Evolutionary conservation across 176 grass and related monocot species (phyloP), one percentile per base, ranked within the genome.

Genomic region (Oryza glaberrima): DNA sequence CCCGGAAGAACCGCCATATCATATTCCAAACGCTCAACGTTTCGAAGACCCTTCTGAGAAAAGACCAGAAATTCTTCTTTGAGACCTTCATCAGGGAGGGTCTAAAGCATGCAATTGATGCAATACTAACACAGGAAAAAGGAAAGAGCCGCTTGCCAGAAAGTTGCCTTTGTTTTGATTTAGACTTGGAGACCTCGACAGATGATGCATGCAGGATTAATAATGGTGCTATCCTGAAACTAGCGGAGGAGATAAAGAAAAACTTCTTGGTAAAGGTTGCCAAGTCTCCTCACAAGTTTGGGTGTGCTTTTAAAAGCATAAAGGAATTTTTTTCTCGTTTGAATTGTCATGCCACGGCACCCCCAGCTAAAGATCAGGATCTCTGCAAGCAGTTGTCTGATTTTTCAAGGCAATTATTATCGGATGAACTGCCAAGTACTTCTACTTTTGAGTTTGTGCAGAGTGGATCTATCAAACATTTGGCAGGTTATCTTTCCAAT

Each of bases 371-470:
- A 75, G 83, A 77, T 73, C 46, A 26, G 19, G 78, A 90, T 75
- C 87, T 23, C 25, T 64, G 83, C 85, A 87, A 83, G 26, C 32
- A 83, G 28, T 69, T 88, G 20, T 83, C 82, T 82, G 77, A 94
- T 35, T 36, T 82, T 82, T 78, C 83, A 13, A 90, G 83, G 83
- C 82, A 36, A 68, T 73, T 82, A 61, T 65, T 82, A 52, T 88
- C 77, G 1, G 76, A 90, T 75, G 69, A 94, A 71, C 35, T 92
- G 22, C 83, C 76, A 84, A 84, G 51, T 69, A 83, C 68, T 77
- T 89, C 87, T 16, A 91, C 77, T 67, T 92, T 92, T 83, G 85
- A 85, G 74, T 86, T 94, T 81, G 44, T 91, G 30, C 71, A 92
- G 65, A 90, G 92, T 77, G 89, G 78, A 19, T 85, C 83, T 7